These are phyloP conservation scores for Amanita pseudoporphyria DNA, from an alignment of 768 basidiomycete species.

Conservation along the genomic window DNA sequence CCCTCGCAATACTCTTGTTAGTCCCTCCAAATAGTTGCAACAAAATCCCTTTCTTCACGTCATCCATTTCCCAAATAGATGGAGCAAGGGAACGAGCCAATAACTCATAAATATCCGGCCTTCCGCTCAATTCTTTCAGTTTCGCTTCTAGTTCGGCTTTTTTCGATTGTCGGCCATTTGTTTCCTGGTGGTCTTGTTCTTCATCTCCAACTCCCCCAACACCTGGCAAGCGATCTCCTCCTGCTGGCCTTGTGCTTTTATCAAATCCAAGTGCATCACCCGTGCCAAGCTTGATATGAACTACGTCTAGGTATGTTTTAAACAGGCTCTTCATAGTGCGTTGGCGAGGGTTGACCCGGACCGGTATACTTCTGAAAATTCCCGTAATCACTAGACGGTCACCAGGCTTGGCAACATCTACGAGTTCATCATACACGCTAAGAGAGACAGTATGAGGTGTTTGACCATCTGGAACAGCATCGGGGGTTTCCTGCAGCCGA, in stretches of 20 bases:
- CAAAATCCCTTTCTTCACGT: slow-evolving; percentile 97
- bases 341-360: slow-evolving; percentile 90
- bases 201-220: slow-evolving; percentile 65
- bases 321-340: slow-evolving; percentile 90
- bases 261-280: slow-evolving; percentile 71
- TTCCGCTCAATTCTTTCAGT: slow-evolving; percentile 59
- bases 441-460: slow-evolving; percentile 96
- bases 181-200: slow-evolving; percentile 40
- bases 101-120: slow-evolving; percentile 80
- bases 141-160: slow-evolving; percentile 74
- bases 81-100: slow-evolving; percentile 84
- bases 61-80: slow-evolving; percentile 96
- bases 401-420: slow-evolving; percentile 94
- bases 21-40: slow-evolving; percentile 96
- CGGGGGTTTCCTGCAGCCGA: slow-evolving; percentile 93
- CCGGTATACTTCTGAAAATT: slow-evolving; percentile 91
- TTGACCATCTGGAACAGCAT: slow-evolving; percentile 96
- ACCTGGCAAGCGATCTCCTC: slow-evolving; percentile 60
- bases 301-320: slow-evolving; percentile 95
- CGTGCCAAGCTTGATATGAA: slow-evolving; percentile 76
- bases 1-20: slow-evolving; percentile 88
- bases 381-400: slow-evolving; percentile 87
- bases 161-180: slow-evolving; percentile 30
- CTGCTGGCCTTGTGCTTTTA: slow-evolving; percentile 61
- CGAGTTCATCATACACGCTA: slow-evolving; percentile 97